Conservation (phyloP, 352 stramenopile genomes). For the Globisporangium canariense region DNA sequence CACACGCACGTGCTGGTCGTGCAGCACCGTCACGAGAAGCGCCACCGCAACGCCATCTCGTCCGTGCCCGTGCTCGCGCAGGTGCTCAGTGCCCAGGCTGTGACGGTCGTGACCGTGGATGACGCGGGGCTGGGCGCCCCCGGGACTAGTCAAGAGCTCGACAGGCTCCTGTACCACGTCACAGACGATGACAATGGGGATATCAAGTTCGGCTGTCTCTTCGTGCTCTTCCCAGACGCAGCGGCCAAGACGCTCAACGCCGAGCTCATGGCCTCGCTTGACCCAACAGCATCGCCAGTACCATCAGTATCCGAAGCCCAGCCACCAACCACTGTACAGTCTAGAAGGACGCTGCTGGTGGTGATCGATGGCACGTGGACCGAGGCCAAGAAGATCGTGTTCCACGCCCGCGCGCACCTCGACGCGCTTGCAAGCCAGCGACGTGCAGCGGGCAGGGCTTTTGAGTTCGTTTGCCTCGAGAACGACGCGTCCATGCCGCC, state of each 20-base stretch:
- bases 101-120: conserved; percentile 40
- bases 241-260: conserved; percentile 26
- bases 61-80: conserved; percentile 63
- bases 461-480: conserved; percentile 55
- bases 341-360: conserved; percentile 33
- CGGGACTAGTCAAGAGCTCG: conserved; percentile 23
- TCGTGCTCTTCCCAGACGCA: conserved; percentile 47
- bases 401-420: conserved; percentile 42
- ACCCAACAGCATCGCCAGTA: neutral
- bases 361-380: conserved; percentile 80
- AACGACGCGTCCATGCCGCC: neutral
- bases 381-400: conserved; percentile 77
- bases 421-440: conserved; percentile 26
- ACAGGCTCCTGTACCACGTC: conserved; percentile 30
- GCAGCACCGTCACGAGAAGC: conserved; percentile 59
- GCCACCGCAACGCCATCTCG: conserved; percentile 52
- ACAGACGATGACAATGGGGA: neutral
- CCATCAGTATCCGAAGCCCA: neutral
- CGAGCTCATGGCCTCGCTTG: conserved; percentile 10
- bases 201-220: conserved; percentile 20
- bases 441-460: conserved; percentile 18
- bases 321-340: neutral
- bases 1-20: conserved; percentile 54
- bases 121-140: conserved; percentile 21
- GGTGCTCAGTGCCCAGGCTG: conserved; percentile 32